Percentiles rank a stretch among this genome's conserved stretches.
Conservation (phyloP, 1,284 basidiomycete species). For the Ceratobasidium sp. region DNA sequence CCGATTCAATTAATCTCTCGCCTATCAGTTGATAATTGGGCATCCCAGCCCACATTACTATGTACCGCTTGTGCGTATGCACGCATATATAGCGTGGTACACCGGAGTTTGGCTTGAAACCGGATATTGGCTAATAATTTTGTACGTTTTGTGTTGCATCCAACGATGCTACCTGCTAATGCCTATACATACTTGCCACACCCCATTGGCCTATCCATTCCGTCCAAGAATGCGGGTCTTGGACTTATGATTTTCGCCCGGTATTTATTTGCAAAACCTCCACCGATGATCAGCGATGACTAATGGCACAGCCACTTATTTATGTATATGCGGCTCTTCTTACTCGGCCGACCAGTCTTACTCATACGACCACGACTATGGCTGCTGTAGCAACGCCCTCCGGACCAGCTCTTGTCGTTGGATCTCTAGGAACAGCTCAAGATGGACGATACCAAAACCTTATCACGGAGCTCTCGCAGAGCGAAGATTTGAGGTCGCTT, state of each 20-base stretch:
- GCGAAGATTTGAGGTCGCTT: constrained; percentile 55
- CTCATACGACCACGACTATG: constrained; percentile 45
- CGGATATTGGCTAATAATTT: no score
- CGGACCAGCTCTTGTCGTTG: constrained; percentile 73
- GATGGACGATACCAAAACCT: constrained; percentile 80
- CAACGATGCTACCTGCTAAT: not conserved
- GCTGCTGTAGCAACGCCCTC: constrained; percentile 55
- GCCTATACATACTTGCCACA: not conserved
- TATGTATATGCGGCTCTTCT: not conserved
- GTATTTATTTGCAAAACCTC: no score
- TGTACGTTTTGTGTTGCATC: no score
- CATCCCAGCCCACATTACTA: no score
- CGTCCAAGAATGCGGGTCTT: no score
- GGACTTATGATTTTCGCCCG: no score
- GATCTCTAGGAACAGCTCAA: constrained; percentile 78
- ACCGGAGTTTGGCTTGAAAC: no score
- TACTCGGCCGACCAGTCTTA: constrained; percentile 34
- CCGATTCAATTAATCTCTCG: no score
- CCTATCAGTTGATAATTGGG: no score
- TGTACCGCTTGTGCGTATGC: no score
- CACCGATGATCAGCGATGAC: not conserved
- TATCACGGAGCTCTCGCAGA: constrained; percentile 64
- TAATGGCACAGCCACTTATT: constrained; percentile 32
- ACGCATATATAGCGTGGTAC: no score
- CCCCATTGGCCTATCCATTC: no score